Evolutionary conservation across 768 basidiomycete species (phyloP).

Genomic region (Lactarius quietus): DNA sequence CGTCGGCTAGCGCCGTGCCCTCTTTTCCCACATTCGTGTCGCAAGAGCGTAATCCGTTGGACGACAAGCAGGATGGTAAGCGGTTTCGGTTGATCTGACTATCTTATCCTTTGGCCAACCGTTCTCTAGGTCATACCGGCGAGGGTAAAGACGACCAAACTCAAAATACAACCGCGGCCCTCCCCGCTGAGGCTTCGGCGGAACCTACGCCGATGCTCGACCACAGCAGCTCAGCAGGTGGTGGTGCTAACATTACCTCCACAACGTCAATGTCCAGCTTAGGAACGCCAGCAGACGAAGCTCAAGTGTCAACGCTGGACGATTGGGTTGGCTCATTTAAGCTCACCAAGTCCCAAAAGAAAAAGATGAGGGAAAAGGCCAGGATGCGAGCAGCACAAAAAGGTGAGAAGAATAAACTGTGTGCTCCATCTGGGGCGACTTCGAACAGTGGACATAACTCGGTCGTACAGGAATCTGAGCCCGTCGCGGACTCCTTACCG

Average conservation of each 20-base stretch:
- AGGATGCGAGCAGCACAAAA: neutral
- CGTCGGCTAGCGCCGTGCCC: neutral
- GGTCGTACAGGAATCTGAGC: slow-evolving; percentile 11
- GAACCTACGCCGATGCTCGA: neutral
- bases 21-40: slow-evolving; percentile 3
- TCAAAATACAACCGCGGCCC: neutral
- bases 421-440: neutral
- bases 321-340: neutral
- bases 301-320: neutral
- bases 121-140: neutral
- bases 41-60: neutral
- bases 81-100: neutral
- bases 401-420: slow-evolving; percentile 18
- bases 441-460: slow-evolving; percentile 7
- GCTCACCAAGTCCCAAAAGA: neutral
- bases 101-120: neutral
- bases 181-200: neutral
- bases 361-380: neutral
- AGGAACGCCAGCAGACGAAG: neutral
- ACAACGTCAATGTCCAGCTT: neutral
- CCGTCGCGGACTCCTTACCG: neutral
- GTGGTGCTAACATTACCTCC: slow-evolving; percentile 1
- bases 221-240: neutral
- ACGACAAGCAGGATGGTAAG: slow-evolving; percentile 7
- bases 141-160: neutral